phyloP scores from a whole-genome alignment of 2,329 filamentous ascomycete species.

The Diaporthe batatas region DNA sequence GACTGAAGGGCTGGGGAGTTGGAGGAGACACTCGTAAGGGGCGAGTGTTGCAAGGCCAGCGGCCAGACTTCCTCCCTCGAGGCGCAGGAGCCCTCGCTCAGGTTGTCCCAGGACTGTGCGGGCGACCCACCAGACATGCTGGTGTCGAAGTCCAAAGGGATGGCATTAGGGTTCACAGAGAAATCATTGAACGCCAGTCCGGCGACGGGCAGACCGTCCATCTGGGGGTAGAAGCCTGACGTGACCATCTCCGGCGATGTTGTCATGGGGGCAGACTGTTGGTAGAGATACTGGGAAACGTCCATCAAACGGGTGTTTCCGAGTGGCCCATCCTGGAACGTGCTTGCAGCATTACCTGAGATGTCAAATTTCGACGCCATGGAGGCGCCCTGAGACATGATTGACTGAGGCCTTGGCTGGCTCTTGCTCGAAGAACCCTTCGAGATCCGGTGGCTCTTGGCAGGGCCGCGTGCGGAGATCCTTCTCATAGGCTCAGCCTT shows the following conservation, averaged over 20 bases:
- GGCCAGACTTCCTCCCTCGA: slow-evolving; percentile 66
- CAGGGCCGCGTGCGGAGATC: slow-evolving; percentile 59
- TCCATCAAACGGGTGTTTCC: slow-evolving; percentile 57
- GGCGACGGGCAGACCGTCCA: slow-evolving; percentile 60
- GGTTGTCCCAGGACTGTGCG: slow-evolving; percentile 64
- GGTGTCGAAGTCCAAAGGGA: slow-evolving; percentile 66
- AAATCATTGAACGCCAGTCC: slow-evolving; percentile 60
- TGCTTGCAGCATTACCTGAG: slow-evolving; percentile 61
- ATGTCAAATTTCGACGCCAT: slow-evolving; percentile 66
- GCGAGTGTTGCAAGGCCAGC: slow-evolving; percentile 56
- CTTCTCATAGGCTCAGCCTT: slow-evolving; percentile 61
- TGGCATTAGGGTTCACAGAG: slow-evolving; percentile 65
- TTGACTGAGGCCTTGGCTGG: slow-evolving; percentile 60
- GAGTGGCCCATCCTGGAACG: slow-evolving; percentile 58
- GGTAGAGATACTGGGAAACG: slow-evolving; percentile 65
- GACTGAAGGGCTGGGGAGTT: slow-evolving; percentile 40
- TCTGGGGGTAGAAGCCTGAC: slow-evolving; percentile 59
- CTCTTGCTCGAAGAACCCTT: slow-evolving; percentile 59
- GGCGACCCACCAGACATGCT: slow-evolving; percentile 64
- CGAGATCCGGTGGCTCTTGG: slow-evolving; percentile 58
- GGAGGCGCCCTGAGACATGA: slow-evolving; percentile 62
- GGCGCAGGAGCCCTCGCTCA: slow-evolving; percentile 66
- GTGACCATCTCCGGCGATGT: slow-evolving; percentile 59
- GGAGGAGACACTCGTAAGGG: slow-evolving; percentile 52
- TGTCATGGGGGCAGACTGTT: slow-evolving; percentile 63